Conservation (phyloP, 2,329 filamentous ascomycete genomes). For the Exophiala viscosa region DNA sequence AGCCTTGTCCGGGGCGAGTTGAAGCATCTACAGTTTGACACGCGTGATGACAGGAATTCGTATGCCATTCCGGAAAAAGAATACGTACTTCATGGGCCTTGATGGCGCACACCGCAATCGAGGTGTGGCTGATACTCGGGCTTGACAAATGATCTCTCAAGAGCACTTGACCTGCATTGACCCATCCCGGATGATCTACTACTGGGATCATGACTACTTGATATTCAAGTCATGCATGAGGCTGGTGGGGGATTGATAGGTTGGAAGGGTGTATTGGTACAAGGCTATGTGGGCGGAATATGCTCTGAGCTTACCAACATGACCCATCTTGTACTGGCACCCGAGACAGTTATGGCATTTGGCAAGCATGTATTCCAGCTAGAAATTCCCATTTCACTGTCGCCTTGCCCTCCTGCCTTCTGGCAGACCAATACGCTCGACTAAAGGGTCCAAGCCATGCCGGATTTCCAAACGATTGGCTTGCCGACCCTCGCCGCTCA, state of each 20-base stretch:
- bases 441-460: conserved; percentile 12
- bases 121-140: conserved; percentile 10
- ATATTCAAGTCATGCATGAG: conserved; percentile 19
- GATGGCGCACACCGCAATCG: conserved; percentile 1
- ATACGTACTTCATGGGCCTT: conserved; percentile 10
- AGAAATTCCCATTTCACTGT: neutral
- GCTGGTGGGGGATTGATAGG: neutral
- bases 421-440: conserved; percentile 2
- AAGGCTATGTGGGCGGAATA: conserved; percentile 9
- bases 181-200: conserved; percentile 10
- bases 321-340: conserved; percentile 13
- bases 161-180: conserved; percentile 11
- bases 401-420: conserved; percentile 9
- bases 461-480: conserved; percentile 13
- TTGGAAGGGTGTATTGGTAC: conserved; percentile 18
- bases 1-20: neutral
- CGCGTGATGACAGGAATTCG: conserved; percentile 2
- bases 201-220: conserved; percentile 17
- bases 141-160: conserved; percentile 11
- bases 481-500: conserved; percentile 18
- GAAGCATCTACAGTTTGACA: neutral
- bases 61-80: conserved; percentile 14
- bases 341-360: conserved; percentile 11
- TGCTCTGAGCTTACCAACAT: conserved; percentile 8
- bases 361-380: conserved; percentile 2